phyloP scores from a whole-genome alignment of 208 protist species.

The Eutreptiella sp. region DNA sequence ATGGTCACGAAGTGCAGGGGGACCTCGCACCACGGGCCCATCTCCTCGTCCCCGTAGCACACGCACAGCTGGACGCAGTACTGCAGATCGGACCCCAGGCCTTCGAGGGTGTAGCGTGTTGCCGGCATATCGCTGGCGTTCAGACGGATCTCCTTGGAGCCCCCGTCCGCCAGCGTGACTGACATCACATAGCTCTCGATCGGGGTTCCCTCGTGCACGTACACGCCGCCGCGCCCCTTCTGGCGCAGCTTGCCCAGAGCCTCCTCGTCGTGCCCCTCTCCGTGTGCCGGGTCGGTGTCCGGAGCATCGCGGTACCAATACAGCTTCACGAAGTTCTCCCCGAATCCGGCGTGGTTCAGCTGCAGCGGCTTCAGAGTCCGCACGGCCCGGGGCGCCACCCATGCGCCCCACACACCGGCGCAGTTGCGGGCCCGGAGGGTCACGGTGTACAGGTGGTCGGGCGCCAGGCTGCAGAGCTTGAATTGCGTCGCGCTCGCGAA shows the following conservation, averaged over 20 bases:
- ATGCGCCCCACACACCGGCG: conserved; percentile 65
- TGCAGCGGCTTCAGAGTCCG: conserved; percentile 55
- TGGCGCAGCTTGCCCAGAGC: neutral
- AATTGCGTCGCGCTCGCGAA: neutral
- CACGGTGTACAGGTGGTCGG: conserved; percentile 41
- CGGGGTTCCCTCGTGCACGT: conserved; percentile 9
- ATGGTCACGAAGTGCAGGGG: conserved; percentile 79
- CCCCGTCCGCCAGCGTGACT: conserved; percentile 60
- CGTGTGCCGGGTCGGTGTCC: no score
- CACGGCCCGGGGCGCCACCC: conserved; percentile 49
- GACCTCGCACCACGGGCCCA: conserved; percentile 62
- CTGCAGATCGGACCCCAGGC: conserved; percentile 63
- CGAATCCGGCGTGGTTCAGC: conserved; percentile 68
- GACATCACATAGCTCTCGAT: conserved; percentile 63
- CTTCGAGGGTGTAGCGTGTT: conserved; percentile 59
- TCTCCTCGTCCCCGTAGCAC: conserved; percentile 61
- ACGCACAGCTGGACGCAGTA: conserved; percentile 69
- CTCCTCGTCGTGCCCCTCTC: no score
- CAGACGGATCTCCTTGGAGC: conserved; percentile 46
- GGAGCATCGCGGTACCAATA: conserved; percentile 65
- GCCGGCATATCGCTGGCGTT: no score
- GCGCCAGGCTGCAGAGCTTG: conserved; percentile 1
- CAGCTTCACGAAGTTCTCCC: conserved; percentile 82
- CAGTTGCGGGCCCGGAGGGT: conserved; percentile 50
- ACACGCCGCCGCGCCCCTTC: conserved; percentile 2